A percentile compares a stretch with the other conserved stretches of the same genome.
phyloP scores from a whole-genome alignment of 257 asterid species.

The Solanum chiquidenum region DNA sequence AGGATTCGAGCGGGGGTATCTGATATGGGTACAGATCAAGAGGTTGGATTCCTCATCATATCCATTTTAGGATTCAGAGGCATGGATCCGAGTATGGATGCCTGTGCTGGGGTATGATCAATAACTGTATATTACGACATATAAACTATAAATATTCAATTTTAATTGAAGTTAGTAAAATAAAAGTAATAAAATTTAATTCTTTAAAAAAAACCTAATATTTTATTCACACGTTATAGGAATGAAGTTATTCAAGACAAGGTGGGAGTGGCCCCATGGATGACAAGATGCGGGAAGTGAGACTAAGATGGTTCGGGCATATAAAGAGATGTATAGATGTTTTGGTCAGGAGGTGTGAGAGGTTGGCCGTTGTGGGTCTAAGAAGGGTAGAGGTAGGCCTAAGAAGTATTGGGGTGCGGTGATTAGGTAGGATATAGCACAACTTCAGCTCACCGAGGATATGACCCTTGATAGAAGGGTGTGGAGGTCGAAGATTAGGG shows the following conservation, averaged over 20 bases:
- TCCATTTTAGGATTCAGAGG: not conserved
- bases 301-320: not conserved
- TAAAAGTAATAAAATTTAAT: not conserved
- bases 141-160: not conserved
- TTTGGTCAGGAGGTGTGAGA: not conserved
- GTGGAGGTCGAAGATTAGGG: not conserved
- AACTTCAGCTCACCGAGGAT: not conserved
- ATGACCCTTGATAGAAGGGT: not conserved
- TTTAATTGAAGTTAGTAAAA: not conserved
- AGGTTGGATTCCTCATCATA: not conserved
- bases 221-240: not conserved
- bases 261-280: not conserved
- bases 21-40: not conserved
- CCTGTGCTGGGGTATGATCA: not conserved
- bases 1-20: not conserved
- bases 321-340: not conserved
- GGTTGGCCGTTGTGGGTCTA: not conserved
- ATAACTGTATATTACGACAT: not conserved
- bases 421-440: not conserved
- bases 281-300: not conserved
- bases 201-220: not conserved
- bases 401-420: not conserved
- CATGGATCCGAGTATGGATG: not conserved
- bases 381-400: not conserved
- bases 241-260: not conserved